Conservation (phyloP, 768 basidiomycete genomes). For the Suillus spraguei region DNA sequence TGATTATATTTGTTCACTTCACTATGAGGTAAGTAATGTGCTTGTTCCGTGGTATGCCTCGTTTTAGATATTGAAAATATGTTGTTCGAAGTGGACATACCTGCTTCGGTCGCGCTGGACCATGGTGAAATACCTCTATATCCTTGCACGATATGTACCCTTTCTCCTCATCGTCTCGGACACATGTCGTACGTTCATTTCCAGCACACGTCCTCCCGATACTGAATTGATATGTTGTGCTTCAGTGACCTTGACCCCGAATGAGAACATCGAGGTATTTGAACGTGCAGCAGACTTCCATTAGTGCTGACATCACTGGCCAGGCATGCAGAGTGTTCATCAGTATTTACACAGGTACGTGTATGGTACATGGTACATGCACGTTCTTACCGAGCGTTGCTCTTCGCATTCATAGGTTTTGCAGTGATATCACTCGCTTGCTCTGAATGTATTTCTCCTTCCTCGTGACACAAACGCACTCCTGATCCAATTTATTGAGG, state of each 20-base stretch:
- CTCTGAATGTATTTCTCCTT: background rate
- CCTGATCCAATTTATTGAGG: background rate
- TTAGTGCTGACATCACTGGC: background rate
- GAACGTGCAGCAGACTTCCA: background rate
- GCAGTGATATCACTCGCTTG: slow-evolving; percentile 1
- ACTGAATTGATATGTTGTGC: background rate
- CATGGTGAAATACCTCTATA: background rate
- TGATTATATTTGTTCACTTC: background rate
- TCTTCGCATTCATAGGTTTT: background rate
- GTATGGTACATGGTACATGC: background rate
- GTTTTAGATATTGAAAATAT: background rate
- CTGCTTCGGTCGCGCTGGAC: background rate
- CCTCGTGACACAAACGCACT: background rate
- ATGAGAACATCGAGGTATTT: background rate
- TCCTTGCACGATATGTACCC: background rate
- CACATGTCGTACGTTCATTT: background rate
- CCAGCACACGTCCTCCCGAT: background rate
- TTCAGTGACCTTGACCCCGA: background rate
- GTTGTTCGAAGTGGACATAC: background rate
- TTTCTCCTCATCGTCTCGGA: background rate
- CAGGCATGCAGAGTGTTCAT: background rate
- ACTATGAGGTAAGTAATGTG: background rate
- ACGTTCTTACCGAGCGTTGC: background rate
- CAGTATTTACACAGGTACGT: background rate
- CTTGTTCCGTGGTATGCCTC: background rate